Conservation (phyloP, 2,329 filamentous ascomycete genomes). For the Penicillium occitanis region DNA sequence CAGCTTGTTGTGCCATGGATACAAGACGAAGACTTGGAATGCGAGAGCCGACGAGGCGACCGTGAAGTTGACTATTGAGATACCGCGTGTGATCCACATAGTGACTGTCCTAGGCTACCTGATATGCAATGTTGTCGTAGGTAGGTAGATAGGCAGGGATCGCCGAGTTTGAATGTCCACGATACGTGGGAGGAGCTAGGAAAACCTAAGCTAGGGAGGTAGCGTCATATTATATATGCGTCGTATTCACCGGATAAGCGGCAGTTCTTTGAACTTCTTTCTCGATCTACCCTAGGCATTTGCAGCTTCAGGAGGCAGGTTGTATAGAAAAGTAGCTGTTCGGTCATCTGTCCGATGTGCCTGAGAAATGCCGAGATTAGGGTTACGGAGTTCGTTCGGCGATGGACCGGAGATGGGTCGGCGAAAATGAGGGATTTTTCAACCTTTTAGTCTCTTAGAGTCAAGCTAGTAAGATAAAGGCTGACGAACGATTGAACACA, state of each 20-base stretch:
- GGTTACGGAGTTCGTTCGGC: neutral
- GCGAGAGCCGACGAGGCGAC: slow-evolving; percentile 64
- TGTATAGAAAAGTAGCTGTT: neutral
- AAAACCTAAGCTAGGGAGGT: neutral
- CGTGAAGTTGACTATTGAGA: slow-evolving; percentile 65
- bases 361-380: slow-evolving; percentile 6
- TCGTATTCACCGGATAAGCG: neutral
- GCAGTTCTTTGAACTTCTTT: neutral
- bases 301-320: neutral
- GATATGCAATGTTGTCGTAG: neutral
- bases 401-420: slow-evolving; percentile 7
- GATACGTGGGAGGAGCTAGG: neutral
- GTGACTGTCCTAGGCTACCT: neutral
- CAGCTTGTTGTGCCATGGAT: slow-evolving; percentile 68
- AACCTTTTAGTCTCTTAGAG: neutral
- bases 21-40: slow-evolving; percentile 69
- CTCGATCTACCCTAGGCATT: neutral
- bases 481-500: neutral
- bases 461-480: neutral
- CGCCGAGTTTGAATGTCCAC: neutral
- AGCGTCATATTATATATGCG: neutral
- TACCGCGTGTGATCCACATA: slow-evolving; percentile 51
- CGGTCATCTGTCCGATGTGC: neutral
- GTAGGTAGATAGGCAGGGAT: neutral
- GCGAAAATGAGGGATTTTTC: neutral